These are phyloP conservation scores for Cercospora citrullina DNA, from an alignment of 2,329 filamentous ascomycete species.

Conservation along the genomic window DNA sequence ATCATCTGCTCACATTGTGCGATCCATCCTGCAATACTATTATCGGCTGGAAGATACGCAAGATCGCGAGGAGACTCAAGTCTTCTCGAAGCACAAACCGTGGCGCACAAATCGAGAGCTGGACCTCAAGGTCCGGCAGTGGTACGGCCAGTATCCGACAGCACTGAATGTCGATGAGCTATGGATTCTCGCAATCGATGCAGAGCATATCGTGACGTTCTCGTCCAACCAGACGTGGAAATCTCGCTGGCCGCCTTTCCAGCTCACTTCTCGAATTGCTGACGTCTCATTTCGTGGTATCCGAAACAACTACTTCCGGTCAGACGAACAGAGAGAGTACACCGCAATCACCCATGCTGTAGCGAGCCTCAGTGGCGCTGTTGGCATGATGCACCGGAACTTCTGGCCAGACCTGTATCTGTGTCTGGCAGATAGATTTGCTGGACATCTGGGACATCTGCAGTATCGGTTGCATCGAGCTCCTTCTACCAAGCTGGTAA, in stretches of 20 bases:
- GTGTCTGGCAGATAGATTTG: constrained; percentile 45
- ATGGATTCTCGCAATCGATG: constrained; percentile 46
- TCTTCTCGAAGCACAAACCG: constrained; percentile 46
- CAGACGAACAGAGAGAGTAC: constrained; percentile 39
- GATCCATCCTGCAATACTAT: constrained; percentile 47
- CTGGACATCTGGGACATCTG: constrained; percentile 45
- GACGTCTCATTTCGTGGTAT: constrained; percentile 47
- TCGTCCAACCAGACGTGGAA: constrained; percentile 49
- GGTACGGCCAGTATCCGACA: constrained; percentile 47
- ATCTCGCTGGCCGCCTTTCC: constrained; percentile 45
- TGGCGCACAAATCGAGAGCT: constrained; percentile 45
- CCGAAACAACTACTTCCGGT: constrained; percentile 42
- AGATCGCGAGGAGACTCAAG: constrained; percentile 44
- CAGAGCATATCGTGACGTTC: constrained; percentile 46
- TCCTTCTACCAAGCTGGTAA: constrained; percentile 47
- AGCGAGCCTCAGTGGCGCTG: constrained; percentile 43
- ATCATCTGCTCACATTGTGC: constrained; percentile 43
- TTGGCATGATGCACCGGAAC: constrained; percentile 47
- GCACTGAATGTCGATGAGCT: constrained; percentile 47
- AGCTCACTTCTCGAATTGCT: constrained; percentile 43
- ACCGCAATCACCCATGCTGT: constrained; percentile 43
- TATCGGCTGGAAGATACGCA: constrained; percentile 47
- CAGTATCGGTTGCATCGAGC: constrained; percentile 46
- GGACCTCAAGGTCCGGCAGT: constrained; percentile 46
- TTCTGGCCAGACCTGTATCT: constrained; percentile 47